These are phyloP conservation scores for Trypanosoma congolense DNA, from an alignment of 208 protist species.

Conservation along the genomic window DNA sequence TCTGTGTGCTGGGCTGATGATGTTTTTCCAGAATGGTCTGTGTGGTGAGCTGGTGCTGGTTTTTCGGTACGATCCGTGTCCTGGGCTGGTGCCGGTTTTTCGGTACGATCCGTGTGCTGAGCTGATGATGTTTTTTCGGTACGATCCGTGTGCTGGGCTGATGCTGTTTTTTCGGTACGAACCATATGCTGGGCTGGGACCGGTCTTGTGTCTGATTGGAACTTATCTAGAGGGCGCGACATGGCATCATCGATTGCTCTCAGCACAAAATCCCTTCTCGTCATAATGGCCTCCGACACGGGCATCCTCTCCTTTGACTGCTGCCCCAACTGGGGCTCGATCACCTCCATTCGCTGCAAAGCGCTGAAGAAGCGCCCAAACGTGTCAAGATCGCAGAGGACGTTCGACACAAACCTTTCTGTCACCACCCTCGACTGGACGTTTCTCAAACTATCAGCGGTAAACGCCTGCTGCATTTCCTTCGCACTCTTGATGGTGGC, in stretches of 20 bases:
- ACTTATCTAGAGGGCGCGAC: background rate
- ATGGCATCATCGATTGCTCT: conserved; percentile 52
- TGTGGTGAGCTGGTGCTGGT: too few species aligned
- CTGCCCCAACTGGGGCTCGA: conserved; percentile 23
- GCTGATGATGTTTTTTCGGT: too few species aligned
- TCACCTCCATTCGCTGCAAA: conserved; percentile 71
- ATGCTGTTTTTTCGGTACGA: too few species aligned
- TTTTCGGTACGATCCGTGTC: too few species aligned
- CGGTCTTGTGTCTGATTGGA: background rate
- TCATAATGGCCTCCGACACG: conserved; percentile 19
- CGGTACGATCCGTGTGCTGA: too few species aligned
- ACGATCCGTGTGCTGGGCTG: background rate
- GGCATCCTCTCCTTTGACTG: background rate
- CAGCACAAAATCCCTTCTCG: conserved; percentile 49
- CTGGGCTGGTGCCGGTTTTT: too few species aligned
- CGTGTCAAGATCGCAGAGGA: conserved; percentile 60
- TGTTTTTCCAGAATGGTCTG: too few species aligned
- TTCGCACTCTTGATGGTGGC: conserved; percentile 50
- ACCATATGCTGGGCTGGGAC: too few species aligned
- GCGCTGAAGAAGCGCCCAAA: conserved; percentile 56
- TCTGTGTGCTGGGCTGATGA: too few species aligned
- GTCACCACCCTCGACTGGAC: background rate
- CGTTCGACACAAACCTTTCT: conserved; percentile 51
- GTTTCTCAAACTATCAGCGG: background rate
- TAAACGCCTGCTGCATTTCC: conserved; percentile 25